A percentile compares a stretch with the other conserved stretches of the same genome.
phyloP scores from a whole-genome alignment of 495 filamentous ascomycete genomes.

The Astrocystis sublimbata region DNA sequence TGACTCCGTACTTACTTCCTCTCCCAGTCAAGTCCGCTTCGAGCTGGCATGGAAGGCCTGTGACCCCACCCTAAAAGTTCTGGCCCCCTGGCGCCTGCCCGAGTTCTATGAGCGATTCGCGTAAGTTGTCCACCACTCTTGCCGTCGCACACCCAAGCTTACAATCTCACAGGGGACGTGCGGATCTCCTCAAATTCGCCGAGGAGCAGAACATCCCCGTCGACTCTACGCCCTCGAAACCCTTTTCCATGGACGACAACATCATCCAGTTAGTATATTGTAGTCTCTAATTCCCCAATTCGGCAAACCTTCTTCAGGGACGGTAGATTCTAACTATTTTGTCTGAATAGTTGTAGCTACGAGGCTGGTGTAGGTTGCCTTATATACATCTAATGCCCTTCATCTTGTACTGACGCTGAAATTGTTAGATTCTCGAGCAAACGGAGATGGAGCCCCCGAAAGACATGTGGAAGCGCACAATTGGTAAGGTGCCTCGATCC shows the following conservation, averaged over 20 bases:
- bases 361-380: constrained; percentile 75
- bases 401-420: too few relatives aligned
- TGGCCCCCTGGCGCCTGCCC: constrained; percentile 72
- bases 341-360: constrained; percentile 41
- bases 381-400: too few relatives aligned
- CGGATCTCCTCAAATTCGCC: constrained; percentile 78
- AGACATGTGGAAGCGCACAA: constrained; percentile 77
- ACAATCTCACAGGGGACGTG: constrained; percentile 56
- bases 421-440: too few relatives aligned
- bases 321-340: constrained; percentile 1
- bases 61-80: constrained; percentile 41
- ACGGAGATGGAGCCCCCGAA: constrained; percentile 56
- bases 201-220: constrained; percentile 68
- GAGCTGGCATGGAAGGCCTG: constrained; percentile 66
- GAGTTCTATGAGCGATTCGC: constrained; percentile 75
- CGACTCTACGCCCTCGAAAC: constrained; percentile 73
- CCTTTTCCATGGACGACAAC: constrained; percentile 77
- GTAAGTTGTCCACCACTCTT: constrained; percentile 7
- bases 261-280: constrained; percentile 34
- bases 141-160: not conserved
- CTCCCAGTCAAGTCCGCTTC: constrained; percentile 69
- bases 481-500: constrained; percentile 2
- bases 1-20: not conserved
- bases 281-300: not conserved
- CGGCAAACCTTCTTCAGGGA: too few relatives aligned